These are phyloP conservation scores for Claviceps monticola DNA, from an alignment of 2,329 filamentous ascomycete species.

Conservation along the genomic window DNA sequence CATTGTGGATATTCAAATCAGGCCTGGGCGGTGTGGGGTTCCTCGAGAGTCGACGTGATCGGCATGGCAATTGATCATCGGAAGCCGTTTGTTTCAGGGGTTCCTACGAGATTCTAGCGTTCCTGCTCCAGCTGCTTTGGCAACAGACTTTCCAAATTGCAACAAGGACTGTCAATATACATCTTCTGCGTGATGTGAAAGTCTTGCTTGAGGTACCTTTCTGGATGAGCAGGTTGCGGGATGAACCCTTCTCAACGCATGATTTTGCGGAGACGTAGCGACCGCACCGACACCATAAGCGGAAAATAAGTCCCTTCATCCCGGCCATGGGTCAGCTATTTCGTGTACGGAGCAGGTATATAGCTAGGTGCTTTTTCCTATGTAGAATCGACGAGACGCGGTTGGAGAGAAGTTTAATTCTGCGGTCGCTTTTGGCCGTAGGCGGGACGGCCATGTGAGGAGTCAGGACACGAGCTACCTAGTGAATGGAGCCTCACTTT, in stretches of 20 bases:
- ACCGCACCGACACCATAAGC: background rate
- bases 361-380: background rate
- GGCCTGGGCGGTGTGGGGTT: too few relatives aligned
- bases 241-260: background rate
- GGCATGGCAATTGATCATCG: background rate
- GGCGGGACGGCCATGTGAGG: background rate
- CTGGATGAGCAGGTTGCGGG: background rate
- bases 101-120: background rate
- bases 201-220: background rate
- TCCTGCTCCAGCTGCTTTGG: background rate
- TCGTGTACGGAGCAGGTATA: background rate
- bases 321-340: background rate
- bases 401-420: background rate
- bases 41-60: background rate
- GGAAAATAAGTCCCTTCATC: background rate
- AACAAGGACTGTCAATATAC: background rate
- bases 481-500: background rate
- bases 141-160: background rate
- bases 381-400: background rate
- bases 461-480: background rate
- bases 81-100: background rate
- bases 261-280: background rate
- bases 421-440: background rate
- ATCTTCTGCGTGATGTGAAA: background rate
- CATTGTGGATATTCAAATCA: background rate